Conservation (phyloP, 495 filamentous ascomycete species). For the Lepidopterella palustris region DNA sequence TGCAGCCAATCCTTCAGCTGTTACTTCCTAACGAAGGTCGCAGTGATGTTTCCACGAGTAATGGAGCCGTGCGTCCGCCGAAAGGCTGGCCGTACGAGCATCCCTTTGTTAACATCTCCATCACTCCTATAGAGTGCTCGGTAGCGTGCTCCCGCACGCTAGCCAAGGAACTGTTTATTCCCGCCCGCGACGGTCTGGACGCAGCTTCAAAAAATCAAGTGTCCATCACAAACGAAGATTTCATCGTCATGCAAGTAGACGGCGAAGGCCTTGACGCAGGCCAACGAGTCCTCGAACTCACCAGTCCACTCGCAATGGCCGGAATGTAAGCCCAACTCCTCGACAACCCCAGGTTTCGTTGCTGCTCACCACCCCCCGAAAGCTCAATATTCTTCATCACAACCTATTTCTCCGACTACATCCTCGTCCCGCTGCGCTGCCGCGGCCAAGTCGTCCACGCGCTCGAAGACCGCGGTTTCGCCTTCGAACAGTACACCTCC, state of each 20-base stretch:
- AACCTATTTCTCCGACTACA: slow-evolving; percentile 96
- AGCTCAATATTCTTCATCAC: slow-evolving; percentile 97
- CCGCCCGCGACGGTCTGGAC: slow-evolving; percentile 47
- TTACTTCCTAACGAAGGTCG: slow-evolving; percentile 57
- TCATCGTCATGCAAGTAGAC: slow-evolving; percentile 80
- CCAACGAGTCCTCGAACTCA: slow-evolving; percentile 87
- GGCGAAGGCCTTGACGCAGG: slow-evolving; percentile 86
- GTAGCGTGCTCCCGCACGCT: slow-evolving; percentile 75
- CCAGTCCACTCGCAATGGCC: slow-evolving; percentile 82
- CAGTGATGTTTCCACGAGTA: slow-evolving; percentile 34
- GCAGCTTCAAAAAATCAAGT: slow-evolving; percentile 46
- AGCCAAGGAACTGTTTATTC: slow-evolving; percentile 65
- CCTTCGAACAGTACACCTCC: slow-evolving; percentile 67
- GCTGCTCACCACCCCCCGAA: background rate
- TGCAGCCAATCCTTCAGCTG: slow-evolving; percentile 78
- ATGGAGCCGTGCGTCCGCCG: slow-evolving; percentile 26
- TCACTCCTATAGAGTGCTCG: slow-evolving; percentile 90
- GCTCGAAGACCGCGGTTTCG: slow-evolving; percentile 74
- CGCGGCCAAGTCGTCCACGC: slow-evolving; percentile 66
- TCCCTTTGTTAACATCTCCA: slow-evolving; percentile 85
- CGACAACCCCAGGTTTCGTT: too few species aligned
- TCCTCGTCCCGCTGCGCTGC: slow-evolving; percentile 74
- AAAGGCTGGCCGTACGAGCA: slow-evolving; percentile 47
- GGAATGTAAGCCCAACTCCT: slow-evolving; percentile 73
- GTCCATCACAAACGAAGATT: slow-evolving; percentile 73